Evolutionary conservation across 768 basidiomycete genomes (phyloP).

Genomic region (Fistulinella prunicolor): DNA sequence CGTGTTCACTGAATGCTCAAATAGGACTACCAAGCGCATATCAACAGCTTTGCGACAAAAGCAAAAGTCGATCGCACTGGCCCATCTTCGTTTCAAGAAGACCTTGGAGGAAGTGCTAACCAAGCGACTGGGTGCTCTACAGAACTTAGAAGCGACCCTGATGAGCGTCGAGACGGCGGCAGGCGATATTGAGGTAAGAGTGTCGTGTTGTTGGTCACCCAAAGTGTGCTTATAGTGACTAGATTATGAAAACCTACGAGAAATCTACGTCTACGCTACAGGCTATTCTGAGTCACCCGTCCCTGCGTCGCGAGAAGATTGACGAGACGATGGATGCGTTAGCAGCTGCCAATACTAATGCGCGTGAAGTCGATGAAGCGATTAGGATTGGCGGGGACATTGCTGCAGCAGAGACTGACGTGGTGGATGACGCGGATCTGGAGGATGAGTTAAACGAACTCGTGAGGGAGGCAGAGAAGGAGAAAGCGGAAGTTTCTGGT

Average conservation of each 20-base stretch:
- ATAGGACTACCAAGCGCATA: slow-evolving; percentile 67
- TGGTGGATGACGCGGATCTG: slow-evolving; percentile 56
- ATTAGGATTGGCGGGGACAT: slow-evolving; percentile 66
- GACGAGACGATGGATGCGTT: slow-evolving; percentile 88
- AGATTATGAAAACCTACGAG: slow-evolving; percentile 88
- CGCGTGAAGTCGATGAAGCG: slow-evolving; percentile 77
- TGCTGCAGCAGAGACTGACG: slow-evolving; percentile 44
- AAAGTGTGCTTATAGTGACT: neutral
- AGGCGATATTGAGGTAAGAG: slow-evolving; percentile 82
- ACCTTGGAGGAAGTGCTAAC: slow-evolving; percentile 72
- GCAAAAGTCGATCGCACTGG: slow-evolving; percentile 71
- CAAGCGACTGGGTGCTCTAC: slow-evolving; percentile 72
- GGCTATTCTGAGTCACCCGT: slow-evolving; percentile 75
- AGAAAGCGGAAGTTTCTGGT: slow-evolving; percentile 36
- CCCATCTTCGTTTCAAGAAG: slow-evolving; percentile 77
- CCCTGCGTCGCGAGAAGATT: slow-evolving; percentile 71
- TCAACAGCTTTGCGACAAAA: slow-evolving; percentile 61
- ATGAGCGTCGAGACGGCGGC: slow-evolving; percentile 86
- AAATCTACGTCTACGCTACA: slow-evolving; percentile 77
- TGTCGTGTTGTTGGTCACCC: neutral
- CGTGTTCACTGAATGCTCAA: neutral
- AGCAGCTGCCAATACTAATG: slow-evolving; percentile 78
- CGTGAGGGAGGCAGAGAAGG: slow-evolving; percentile 42
- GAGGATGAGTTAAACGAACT: slow-evolving; percentile 65
- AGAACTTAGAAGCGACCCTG: slow-evolving; percentile 73